These are phyloP conservation scores for Alternaria tenuissima DNA, from an alignment of 2,329 filamentous ascomycete genomes.

Conservation along the genomic window DNA sequence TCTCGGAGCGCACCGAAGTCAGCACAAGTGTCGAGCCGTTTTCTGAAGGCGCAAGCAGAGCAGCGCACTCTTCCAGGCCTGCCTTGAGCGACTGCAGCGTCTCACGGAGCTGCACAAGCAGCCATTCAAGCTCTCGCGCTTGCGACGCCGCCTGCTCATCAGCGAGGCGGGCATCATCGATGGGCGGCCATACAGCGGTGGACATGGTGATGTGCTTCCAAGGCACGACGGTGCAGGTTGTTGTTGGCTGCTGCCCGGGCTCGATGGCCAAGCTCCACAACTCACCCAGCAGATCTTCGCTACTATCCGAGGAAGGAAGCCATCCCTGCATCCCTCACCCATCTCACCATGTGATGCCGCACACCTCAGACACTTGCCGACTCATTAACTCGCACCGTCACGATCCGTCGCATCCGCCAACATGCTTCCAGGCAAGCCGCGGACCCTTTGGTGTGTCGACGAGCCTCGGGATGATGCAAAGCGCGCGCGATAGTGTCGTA, in stretches of 20 bases:
- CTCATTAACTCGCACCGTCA: neutral
- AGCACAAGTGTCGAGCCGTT: constrained; percentile 89
- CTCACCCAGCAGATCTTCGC: constrained; percentile 22
- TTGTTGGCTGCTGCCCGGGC: constrained; percentile 4
- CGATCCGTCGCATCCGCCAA: neutral
- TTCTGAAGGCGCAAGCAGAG: constrained; percentile 83
- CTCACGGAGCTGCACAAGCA: constrained; percentile 67
- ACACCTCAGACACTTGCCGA: neutral
- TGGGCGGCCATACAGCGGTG: constrained; percentile 67
- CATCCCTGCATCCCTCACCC: constrained; percentile 11
- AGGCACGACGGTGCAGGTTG: constrained; percentile 6
- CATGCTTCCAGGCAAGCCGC: constrained; percentile 13
- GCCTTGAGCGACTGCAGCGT: constrained; percentile 69
- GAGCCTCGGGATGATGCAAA: constrained; percentile 27
- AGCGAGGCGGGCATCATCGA: constrained; percentile 60
- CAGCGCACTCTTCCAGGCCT: constrained; percentile 87
- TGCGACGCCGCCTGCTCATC: constrained; percentile 63
- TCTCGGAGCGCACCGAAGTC: constrained; percentile 85
- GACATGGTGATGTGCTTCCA: constrained; percentile 58
- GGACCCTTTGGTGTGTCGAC: constrained; percentile 7
- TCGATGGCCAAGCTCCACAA: constrained; percentile 13
- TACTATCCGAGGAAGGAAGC: constrained; percentile 19
- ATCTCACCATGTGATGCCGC: neutral
- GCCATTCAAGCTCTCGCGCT: constrained; percentile 69
- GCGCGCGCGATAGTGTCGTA: constrained; percentile 13